Percentiles rank a stretch among this genome's conserved stretches.
These are phyloP conservation scores for Eimeria mitis DNA, from an alignment of 169 alveolate genomes.

Conservation along the genomic window DNA sequence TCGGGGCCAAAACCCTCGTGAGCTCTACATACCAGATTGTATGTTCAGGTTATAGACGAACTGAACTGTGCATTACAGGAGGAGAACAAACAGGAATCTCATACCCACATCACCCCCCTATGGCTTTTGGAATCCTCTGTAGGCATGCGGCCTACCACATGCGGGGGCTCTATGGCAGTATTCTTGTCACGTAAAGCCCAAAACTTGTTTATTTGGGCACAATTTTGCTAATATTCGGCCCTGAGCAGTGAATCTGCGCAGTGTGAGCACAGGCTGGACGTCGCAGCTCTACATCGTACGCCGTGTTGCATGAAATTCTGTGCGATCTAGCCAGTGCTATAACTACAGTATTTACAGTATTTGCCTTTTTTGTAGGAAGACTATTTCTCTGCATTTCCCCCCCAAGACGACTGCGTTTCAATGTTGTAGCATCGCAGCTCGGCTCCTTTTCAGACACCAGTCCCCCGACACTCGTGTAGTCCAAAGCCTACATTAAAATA, in stretches of 20 bases:
- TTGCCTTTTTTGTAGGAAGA: neutral
- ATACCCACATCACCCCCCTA: neutral
- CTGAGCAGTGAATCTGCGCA: neutral
- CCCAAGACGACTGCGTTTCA: neutral
- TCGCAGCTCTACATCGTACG: no score
- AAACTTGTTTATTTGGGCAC: neutral
- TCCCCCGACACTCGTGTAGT: neutral
- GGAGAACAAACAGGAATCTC: neutral
- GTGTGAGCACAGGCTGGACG: neutral
- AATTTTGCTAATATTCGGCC: neutral
- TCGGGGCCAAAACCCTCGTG: no score
- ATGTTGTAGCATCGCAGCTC: neutral
- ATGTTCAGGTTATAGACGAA: no score
- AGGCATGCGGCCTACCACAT: neutral
- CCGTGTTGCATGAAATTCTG: no score
- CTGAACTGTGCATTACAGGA: neutral
- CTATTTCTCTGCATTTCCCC: neutral
- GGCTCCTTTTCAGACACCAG: no score
- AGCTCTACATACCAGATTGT: no score
- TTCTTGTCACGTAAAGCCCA: neutral
- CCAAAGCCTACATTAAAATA: no score
- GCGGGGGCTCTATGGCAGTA: neutral
- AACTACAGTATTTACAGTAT: no score
- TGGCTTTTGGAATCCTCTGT: neutral
- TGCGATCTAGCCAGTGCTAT: no score